phyloP scores from a whole-genome alignment of 2,329 filamentous ascomycete genomes.

The Trichoderma gracile region DNA sequence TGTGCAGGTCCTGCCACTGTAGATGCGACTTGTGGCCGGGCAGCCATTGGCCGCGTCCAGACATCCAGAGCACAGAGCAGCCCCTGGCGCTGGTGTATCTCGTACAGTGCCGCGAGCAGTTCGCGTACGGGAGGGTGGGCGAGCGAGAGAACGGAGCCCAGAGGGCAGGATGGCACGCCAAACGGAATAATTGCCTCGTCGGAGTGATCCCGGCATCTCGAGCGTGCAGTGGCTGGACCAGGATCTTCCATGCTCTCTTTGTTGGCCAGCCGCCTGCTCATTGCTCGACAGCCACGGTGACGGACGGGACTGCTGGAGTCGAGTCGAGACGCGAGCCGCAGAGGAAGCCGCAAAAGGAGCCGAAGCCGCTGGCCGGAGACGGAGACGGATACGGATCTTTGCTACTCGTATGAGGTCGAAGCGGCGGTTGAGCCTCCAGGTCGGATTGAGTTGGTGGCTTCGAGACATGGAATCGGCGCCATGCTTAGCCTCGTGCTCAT shows the following conservation, averaged over 20 bases:
- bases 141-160: not conserved
- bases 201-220: conserved; percentile 23
- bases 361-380: not conserved
- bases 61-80: not conserved
- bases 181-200: conserved; percentile 25
- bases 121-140: conserved; percentile 20
- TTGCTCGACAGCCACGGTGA: too few relatives aligned
- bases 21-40: not conserved
- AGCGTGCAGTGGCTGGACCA: conserved; percentile 2
- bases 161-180: conserved; percentile 17
- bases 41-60: not conserved
- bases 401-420: not conserved
- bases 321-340: not conserved
- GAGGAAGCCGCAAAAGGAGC: not conserved
- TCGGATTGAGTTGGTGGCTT: not conserved
- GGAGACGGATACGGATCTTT: too few relatives aligned
- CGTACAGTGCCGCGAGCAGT: conserved; percentile 8
- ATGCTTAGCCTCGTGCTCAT: not conserved
- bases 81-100: not conserved
- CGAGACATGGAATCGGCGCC: too few relatives aligned
- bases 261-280: not conserved
- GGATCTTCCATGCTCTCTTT: conserved; percentile 2
- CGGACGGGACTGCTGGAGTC: not conserved
- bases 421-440: conserved; percentile 3
- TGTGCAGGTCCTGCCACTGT: not conserved